phyloP scores from a whole-genome alignment of 2,329 filamentous ascomycete genomes.

The Penicillium vulpinum region DNA sequence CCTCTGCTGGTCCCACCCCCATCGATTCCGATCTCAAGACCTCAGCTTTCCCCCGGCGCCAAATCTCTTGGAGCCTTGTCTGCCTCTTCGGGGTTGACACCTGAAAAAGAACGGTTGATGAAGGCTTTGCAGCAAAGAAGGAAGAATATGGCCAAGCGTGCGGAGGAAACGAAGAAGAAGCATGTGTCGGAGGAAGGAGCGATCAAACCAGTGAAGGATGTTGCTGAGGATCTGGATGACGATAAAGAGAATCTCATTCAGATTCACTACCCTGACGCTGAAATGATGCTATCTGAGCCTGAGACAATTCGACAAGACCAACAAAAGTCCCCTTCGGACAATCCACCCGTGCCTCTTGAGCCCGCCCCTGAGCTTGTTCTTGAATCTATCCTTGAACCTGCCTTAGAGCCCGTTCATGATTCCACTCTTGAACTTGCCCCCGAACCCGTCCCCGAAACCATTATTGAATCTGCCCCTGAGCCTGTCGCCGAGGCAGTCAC shows the following conservation, averaged over 20 bases:
- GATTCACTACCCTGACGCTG: constrained; percentile 10
- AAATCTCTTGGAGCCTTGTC: constrained; percentile 48
- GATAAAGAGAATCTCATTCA: constrained; percentile 29
- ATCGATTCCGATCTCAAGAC: constrained; percentile 35
- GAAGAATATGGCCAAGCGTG: constrained; percentile 63
- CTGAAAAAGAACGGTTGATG: constrained; percentile 89
- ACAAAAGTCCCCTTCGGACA: neutral
- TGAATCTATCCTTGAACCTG: constrained; percentile 7
- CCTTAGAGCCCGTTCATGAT: neutral
- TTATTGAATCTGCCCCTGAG: neutral
- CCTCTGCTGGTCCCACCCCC: constrained; percentile 41
- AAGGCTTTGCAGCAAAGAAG: constrained; percentile 90
- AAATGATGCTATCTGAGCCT: constrained; percentile 7
- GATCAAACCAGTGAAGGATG: constrained; percentile 6
- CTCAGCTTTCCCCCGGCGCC: constrained; percentile 40
- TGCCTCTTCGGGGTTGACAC: constrained; percentile 63
- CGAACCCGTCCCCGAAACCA: constrained; percentile 15
- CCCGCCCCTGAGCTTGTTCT: constrained; percentile 7
- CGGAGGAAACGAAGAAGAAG: constrained; percentile 32
- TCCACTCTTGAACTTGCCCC: neutral
- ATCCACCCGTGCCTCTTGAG: neutral
- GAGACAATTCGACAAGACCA: constrained; percentile 15
- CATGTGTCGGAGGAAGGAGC: constrained; percentile 14
- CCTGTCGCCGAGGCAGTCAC: constrained; percentile 1
- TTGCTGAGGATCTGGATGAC: constrained; percentile 27